These are phyloP conservation scores for Pholiota microspora DNA, from an alignment of 768 basidiomycete genomes.

Conservation along the genomic window DNA sequence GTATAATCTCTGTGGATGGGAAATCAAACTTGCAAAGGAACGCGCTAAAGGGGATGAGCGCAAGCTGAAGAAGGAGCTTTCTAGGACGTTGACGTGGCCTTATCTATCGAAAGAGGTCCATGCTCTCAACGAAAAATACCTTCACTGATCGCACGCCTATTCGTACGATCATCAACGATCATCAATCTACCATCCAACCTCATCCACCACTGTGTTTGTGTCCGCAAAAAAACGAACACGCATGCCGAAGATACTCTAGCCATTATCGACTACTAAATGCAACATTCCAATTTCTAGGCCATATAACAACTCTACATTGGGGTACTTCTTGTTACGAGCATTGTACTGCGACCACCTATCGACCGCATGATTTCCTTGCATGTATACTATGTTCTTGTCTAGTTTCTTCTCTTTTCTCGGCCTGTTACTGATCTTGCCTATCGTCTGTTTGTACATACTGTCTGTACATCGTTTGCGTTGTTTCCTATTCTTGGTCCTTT, in stretches of 20 bases:
- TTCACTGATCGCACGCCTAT: constrained; percentile 29
- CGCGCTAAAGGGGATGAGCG: constrained; percentile 53
- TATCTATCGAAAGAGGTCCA: constrained; percentile 85
- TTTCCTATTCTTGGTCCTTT: background rate
- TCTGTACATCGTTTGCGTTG: background rate
- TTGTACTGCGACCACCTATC: constrained; percentile 1
- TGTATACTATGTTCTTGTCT: background rate
- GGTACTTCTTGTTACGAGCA: background rate
- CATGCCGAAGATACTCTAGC: background rate
- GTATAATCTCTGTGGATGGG: constrained; percentile 95
- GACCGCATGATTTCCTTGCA: background rate
- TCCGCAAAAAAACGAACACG: background rate
- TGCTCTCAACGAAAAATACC: constrained; percentile 81
- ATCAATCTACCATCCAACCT: background rate
- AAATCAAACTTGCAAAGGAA: constrained; percentile 84
- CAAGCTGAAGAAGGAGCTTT: constrained; percentile 55
- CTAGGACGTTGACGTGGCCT: constrained; percentile 77
- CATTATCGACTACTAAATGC: background rate
- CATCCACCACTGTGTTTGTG: background rate
- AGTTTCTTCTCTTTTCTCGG: background rate
- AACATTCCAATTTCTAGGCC: background rate
- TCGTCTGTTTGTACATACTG: constrained; percentile 1
- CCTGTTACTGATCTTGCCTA: constrained; percentile 2
- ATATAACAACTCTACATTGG: background rate
- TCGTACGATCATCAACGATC: background rate